Conservation (phyloP, 192 early-diverging fungal genomes). For the Coemansia guatemalensis region DNA sequence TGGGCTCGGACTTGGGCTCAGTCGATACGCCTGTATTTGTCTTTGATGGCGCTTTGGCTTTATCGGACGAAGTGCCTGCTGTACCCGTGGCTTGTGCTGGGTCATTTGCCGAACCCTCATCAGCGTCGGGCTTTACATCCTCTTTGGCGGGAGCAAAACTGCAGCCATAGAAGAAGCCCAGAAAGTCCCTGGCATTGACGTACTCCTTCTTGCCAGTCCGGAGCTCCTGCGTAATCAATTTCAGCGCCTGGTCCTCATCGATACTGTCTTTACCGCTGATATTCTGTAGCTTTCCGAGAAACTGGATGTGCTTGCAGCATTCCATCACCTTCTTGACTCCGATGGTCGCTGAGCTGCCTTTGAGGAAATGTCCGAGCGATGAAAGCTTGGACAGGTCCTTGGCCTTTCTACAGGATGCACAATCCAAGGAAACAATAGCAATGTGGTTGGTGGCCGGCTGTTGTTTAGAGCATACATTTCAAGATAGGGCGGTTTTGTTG, state of each 20-base stretch:
- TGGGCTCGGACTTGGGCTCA: neutral
- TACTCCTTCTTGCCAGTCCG: slow-evolving; percentile 66
- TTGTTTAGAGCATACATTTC: neutral
- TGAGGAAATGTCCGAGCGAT: slow-evolving; percentile 86
- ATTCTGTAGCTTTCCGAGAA: slow-evolving; percentile 62
- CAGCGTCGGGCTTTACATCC: neutral
- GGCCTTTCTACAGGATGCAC: slow-evolving; percentile 11
- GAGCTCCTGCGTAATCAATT: slow-evolving; percentile 57
- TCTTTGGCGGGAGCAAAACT: slow-evolving; percentile 13
- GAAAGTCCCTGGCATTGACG: slow-evolving; percentile 65
- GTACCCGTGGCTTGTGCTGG: neutral
- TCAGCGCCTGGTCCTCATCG: slow-evolving; percentile 58
- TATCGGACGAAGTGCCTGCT: neutral
- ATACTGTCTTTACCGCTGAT: slow-evolving; percentile 51
- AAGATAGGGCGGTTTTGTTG: neutral
- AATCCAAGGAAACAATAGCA: neutral
- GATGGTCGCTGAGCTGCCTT: slow-evolving; percentile 86
- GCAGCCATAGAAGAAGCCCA: slow-evolving; percentile 66
- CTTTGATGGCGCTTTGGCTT: neutral
- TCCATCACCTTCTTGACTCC: slow-evolving; percentile 77
- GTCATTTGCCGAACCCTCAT: neutral
- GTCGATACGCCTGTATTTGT: neutral
- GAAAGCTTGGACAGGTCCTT: slow-evolving; percentile 72
- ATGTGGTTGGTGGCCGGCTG: neutral
- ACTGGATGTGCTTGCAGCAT: slow-evolving; percentile 88